Evolutionary conservation across 305 asterid genomes (phyloP).

Genomic region (Fraxinus sp.): DNA sequence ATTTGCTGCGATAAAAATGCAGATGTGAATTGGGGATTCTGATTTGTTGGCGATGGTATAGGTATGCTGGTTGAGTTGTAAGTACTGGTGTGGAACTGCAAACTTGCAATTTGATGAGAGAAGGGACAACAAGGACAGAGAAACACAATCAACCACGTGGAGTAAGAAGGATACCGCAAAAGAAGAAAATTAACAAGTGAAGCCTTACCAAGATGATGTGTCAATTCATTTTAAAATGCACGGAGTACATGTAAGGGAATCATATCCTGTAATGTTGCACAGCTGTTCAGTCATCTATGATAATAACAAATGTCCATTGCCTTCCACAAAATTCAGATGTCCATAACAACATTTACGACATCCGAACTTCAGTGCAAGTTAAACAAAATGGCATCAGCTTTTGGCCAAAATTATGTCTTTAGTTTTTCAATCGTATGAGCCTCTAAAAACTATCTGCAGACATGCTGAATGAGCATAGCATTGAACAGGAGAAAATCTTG

Average conservation of each 20-base stretch:
- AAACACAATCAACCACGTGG: not conserved
- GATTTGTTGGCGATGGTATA: not conserved
- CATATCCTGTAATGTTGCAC: not conserved
- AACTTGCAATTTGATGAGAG: not conserved
- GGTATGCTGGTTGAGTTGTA: not conserved
- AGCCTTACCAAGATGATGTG: not conserved
- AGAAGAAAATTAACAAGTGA: not conserved
- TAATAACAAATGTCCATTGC: not conserved
- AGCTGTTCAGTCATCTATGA: not conserved
- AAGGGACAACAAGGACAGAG: not conserved
- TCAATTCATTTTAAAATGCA: not conserved
- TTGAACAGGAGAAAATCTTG: not conserved
- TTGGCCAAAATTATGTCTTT: not conserved
- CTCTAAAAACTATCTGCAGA: not conserved
- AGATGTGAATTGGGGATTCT: not conserved
- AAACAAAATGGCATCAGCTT: not conserved
- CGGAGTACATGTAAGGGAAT: not conserved
- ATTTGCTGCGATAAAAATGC: not conserved
- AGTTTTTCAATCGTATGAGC: not conserved
- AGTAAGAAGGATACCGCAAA: not conserved
- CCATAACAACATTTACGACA: not conserved
- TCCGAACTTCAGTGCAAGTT: not conserved
- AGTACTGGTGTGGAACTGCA: not conserved
- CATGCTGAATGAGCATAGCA: constrained; percentile 9
- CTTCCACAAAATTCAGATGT: not conserved